Evolutionary conservation across 306 rosid genomes (phyloP).

Genomic region (Pyrus pyrifolia): DNA sequence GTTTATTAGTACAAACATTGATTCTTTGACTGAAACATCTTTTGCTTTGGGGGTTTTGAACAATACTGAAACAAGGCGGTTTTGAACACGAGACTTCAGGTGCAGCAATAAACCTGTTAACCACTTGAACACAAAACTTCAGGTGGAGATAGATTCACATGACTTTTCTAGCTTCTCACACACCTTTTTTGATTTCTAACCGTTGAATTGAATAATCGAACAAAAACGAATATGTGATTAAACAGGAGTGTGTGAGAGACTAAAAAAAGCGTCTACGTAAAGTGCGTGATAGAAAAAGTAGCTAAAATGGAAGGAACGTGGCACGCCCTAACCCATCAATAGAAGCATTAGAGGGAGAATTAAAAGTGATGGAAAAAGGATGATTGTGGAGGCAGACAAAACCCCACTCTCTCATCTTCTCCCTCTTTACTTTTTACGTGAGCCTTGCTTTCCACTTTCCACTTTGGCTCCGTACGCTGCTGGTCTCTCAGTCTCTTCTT

Average conservation of each 20-base stretch:
- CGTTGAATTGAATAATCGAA: too few species aligned
- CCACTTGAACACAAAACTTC: not conserved
- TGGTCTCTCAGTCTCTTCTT: not conserved
- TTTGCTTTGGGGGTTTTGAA: not conserved
- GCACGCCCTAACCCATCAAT: conserved; percentile 29
- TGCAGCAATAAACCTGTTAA: not conserved
- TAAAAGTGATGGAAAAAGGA: conserved; percentile 21
- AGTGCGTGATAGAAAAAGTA: not conserved
- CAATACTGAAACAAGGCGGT: not conserved
- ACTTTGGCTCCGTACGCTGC: conserved; percentile 10
- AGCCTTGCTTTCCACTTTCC: conserved; percentile 8
- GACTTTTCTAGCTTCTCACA: not conserved
- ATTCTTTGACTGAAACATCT: not conserved
- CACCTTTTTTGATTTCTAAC: too few species aligned
- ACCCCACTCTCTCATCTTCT: conserved; percentile 9
- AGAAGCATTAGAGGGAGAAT: conserved; percentile 22
- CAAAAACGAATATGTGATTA: not conserved
- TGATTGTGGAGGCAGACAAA: conserved; percentile 42
- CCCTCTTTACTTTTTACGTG: not conserved
- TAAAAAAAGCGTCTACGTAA: too few species aligned
- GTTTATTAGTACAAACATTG: not conserved
- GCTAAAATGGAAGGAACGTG: conserved; percentile 28
- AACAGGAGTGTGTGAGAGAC: too few species aligned
- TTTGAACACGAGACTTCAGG: not conserved
- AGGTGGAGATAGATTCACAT: not conserved